Conservation (phyloP, 2,329 filamentous ascomycete species). For the Aciculosporium take region DNA sequence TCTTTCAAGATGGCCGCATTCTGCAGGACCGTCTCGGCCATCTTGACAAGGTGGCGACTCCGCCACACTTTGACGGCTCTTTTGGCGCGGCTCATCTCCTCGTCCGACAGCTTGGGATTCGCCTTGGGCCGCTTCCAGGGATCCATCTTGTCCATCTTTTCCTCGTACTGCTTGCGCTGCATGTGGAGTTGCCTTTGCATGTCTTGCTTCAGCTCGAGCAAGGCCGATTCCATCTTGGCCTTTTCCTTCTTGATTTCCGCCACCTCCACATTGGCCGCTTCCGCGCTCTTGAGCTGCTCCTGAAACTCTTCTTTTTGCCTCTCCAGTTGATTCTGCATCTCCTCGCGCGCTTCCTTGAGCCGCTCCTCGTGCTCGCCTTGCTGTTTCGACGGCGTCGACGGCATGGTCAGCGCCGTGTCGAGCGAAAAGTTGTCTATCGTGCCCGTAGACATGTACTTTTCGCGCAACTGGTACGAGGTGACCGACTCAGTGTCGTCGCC, state of each 20-base stretch:
- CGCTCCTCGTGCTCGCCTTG: constrained; percentile 62
- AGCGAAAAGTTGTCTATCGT: constrained; percentile 93
- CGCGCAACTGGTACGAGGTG: constrained; percentile 72
- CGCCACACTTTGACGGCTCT: constrained; percentile 62
- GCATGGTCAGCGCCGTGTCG: constrained; percentile 87
- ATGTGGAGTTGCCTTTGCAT: constrained; percentile 76
- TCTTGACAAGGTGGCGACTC: constrained; percentile 73
- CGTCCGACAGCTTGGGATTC: constrained; percentile 51
- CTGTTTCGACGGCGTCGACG: constrained; percentile 77
- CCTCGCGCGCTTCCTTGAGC: constrained; percentile 60
- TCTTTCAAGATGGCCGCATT: constrained; percentile 83
- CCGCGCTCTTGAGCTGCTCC: constrained; percentile 60
- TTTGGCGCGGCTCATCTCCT: constrained; percentile 57
- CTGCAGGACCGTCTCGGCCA: constrained; percentile 84
- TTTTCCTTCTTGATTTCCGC: constrained; percentile 78
- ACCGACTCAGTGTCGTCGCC: constrained; percentile 85
- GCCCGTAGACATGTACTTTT: constrained; percentile 91
- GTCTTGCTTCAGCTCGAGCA: constrained; percentile 66
- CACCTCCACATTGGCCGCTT: constrained; percentile 61
- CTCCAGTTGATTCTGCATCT: constrained; percentile 71
- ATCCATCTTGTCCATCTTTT: constrained; percentile 64
- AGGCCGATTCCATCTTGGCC: constrained; percentile 65
- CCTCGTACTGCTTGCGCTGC: constrained; percentile 74
- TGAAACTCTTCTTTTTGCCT: constrained; percentile 73
- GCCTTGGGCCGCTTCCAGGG: constrained; percentile 46